Evolutionary conservation across 495 filamentous ascomycete species (phyloP), one percentile per base, ranked within the genome.

Genomic region (Tuber brumale): DNA sequence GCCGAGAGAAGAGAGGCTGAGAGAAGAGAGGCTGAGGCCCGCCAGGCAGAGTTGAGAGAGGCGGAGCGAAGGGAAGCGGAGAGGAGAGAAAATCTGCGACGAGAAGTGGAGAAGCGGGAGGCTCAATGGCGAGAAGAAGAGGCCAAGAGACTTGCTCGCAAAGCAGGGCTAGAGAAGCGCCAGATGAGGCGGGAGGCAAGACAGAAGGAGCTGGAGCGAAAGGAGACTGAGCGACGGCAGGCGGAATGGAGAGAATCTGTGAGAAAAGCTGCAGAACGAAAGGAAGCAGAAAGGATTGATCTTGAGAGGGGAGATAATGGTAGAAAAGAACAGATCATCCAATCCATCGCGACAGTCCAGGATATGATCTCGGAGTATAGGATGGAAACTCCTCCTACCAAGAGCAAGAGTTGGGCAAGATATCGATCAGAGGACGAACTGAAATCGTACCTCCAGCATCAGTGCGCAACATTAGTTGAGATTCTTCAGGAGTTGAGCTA

Each of bases 51-150:
- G 43, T 21, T 39, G 61, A 35, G 72, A 73, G 72, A 69, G 45
- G 44, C 43, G 44, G 72, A 73, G 31, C 72, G 43, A 1, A 43
- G 44, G 46, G 21, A 48, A 39, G 2, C 14, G 19, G 44, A 57
- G 44, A 61, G 61, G 35, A 73, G 41, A 27, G 44, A 46, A 35
- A 61, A 31, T 27, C 57, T 31, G 14, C 57, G 57, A 35, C 57
- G 27, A 27, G 57, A 66, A 7, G 57, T 12, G 14, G 57, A 35
- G 57, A 66, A 66, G 57, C 57, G 27, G 27, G 57, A 66, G 57
- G 57, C 57, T 35, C 57, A 66, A 66, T 66, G 57, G 57, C 57
- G 27, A 35, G 57, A 66, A 66, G 57, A 66, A 66, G 57, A 66
- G 27, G 57, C 57, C 27, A 66, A 16, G 57, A 66, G 57, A 66